phyloP scores from a whole-genome alignment of 129 eudicot genomes.

The Calendula officinalis region DNA sequence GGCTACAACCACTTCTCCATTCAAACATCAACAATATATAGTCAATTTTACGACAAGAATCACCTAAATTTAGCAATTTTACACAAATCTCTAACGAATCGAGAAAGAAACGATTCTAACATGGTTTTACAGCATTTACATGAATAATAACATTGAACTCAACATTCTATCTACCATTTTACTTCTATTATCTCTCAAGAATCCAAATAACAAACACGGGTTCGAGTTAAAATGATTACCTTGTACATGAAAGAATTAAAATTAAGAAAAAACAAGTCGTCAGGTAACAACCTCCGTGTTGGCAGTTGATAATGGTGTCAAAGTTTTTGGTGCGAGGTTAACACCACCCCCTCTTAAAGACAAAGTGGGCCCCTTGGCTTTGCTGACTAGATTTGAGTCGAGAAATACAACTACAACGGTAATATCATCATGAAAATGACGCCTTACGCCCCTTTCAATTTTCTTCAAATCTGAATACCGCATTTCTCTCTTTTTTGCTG shows the following conservation, averaged over 20 bases:
- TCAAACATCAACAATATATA: no score
- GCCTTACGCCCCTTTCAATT: constrained; percentile 82
- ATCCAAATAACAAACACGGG: constrained; percentile 26
- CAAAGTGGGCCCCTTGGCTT: constrained; percentile 65
- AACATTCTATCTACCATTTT: constrained; percentile 35
- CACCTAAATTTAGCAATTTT: no score
- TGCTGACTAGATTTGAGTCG: constrained; percentile 69
- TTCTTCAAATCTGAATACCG: constrained; percentile 82
- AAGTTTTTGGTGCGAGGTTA: constrained; percentile 44
- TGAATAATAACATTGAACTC: constrained; percentile 19
- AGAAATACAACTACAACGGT: constrained; percentile 78
- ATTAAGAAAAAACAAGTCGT: constrained; percentile 28
- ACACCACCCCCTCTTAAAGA: constrained; percentile 74
- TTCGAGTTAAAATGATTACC: constrained; percentile 31
- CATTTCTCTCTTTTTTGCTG: constrained; percentile 91
- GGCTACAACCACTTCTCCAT: no score
- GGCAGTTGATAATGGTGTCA: constrained; percentile 48
- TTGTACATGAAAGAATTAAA: constrained; percentile 47
- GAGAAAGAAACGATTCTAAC: constrained; percentile 26
- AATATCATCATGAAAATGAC: constrained; percentile 95
- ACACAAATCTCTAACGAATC: not conserved
- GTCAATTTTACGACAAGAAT: no score
- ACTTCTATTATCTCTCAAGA: constrained; percentile 29
- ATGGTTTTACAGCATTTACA: constrained; percentile 43
- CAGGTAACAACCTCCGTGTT: constrained; percentile 34